phyloP scores from a whole-genome alignment of 441 rosid species.

The Pelargonium myrrhifolium region DNA sequence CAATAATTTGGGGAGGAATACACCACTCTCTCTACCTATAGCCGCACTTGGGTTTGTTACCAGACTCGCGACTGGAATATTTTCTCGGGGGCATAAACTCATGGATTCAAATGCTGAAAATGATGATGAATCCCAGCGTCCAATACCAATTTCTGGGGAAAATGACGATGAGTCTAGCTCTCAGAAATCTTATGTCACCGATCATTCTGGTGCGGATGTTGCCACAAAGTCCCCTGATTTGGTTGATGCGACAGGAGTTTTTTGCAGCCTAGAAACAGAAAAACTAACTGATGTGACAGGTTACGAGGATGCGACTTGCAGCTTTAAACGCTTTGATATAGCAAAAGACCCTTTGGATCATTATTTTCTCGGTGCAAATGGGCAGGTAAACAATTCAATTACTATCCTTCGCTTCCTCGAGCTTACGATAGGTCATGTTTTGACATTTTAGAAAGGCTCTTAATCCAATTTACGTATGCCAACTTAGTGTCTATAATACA shows the following conservation, averaged over 20 bases:
- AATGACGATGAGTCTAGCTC: slow-evolving; percentile 36
- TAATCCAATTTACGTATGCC: no score
- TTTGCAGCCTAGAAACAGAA: slow-evolving; percentile 28
- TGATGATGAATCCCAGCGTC: slow-evolving; percentile 31
- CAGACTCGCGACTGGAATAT: slow-evolving; percentile 79
- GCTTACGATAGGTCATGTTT: not conserved
- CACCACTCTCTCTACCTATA: slow-evolving; percentile 73
- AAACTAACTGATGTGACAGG: slow-evolving; percentile 28
- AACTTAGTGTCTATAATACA: no score
- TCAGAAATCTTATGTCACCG: slow-evolving; percentile 33
- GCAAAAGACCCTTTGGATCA: slow-evolving; percentile 81
- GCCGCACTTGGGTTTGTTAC: slow-evolving; percentile 85
- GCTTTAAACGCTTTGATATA: slow-evolving; percentile 74
- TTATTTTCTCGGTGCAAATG: slow-evolving; percentile 59
- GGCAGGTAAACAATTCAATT: slow-evolving; percentile 42
- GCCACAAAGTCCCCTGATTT: slow-evolving; percentile 24
- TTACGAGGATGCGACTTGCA: slow-evolving; percentile 30
- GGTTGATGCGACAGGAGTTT: slow-evolving; percentile 29
- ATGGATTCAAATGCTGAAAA: slow-evolving; percentile 42
- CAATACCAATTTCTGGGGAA: slow-evolving; percentile 24
- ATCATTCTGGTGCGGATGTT: slow-evolving; percentile 26
- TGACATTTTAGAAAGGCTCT: no score
- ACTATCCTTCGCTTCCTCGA: not conserved
- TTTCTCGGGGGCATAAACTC: slow-evolving; percentile 58
- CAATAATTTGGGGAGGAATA: slow-evolving; percentile 49